Evolutionary conservation across 2,329 filamentous ascomycete species (phyloP), one percentile per base, ranked within the genome.

Genomic region (Pseudopyricularia cyperi): DNA sequence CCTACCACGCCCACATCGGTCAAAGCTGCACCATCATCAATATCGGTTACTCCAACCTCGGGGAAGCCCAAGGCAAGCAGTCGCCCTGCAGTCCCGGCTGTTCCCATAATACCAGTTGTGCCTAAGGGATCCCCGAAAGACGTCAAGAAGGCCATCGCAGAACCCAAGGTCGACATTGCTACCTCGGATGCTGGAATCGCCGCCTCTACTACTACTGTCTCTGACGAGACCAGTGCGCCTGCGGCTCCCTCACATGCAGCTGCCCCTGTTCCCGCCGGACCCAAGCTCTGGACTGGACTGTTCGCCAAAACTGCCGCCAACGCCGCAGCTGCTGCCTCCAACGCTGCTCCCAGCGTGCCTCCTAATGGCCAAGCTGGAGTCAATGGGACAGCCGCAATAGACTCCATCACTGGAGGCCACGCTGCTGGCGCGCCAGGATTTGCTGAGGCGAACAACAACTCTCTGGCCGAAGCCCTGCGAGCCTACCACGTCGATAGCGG

Each of bases 401-500:
- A 56, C 1, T 51, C 57, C 5, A 47, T 52, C 32, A 51, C 56
- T n/a, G 55, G 48, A n/a, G 59, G 62, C 35, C 63, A 60, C 7
- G 48, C 52, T 19, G 53, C 58, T 4, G 60, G 60, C 12, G 48
- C 64, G 15, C 60, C 65, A 15, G 59, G 57, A n/a, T 73, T 76
- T 54, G 57, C 68, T 7, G 73, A 72, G 58, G 61, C 69, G 19
- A 75, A 71, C 52, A 63, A 66, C 24, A 81, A 63, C 65, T 83
- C 86, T 17, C 71, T 95, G 50, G 83, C 81, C 3, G 87, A 96
- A 59, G 87, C 87, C 34, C 74, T 98, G 51, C 77, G 77, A 49
- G 78, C 80, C 28, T 93, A 90, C 65, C 79, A 77, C 51, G 81
- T 89, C 24, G 76, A 80, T 53, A 73, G 74, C 35, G 75, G 76